Percentiles rank a stretch among this genome's conserved stretches.
phyloP scores from a whole-genome alignment of 1,139 yeast species.

The Hyphopichia buzzinii region DNA sequence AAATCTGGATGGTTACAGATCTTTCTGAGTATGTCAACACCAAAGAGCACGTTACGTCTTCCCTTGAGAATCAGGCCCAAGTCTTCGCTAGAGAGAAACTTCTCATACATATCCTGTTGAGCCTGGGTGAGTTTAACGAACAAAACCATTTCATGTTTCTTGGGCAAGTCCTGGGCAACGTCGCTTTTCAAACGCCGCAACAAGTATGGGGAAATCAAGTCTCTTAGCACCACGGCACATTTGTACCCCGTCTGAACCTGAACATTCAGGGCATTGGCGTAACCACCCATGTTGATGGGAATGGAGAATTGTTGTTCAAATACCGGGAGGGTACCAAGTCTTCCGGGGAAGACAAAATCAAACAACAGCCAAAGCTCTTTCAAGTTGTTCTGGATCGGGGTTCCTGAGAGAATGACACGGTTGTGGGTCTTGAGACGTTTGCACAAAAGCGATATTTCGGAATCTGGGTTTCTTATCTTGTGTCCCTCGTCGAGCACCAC shows the following conservation, averaged over 20 bases:
- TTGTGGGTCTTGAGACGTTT: constrained; percentile 80
- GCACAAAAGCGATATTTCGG: constrained; percentile 81
- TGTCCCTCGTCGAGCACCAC: constrained; percentile 95
- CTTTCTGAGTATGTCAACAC: constrained; percentile 85
- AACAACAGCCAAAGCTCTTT: constrained; percentile 92
- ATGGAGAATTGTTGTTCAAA: constrained; percentile 88
- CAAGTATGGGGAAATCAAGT: constrained; percentile 84
- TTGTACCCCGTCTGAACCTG: constrained; percentile 97
- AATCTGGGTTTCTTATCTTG: constrained; percentile 91
- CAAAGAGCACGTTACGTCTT: constrained; percentile 76
- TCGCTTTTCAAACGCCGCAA: constrained; percentile 85
- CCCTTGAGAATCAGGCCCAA: constrained; percentile 71
- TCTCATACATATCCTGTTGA: constrained; percentile 73
- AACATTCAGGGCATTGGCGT: constrained; percentile 92
- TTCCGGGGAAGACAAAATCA: constrained; percentile 93
- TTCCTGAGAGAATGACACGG: constrained; percentile 86
- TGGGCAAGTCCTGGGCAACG: constrained; percentile 95
- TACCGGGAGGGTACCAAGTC: constrained; percentile 90
- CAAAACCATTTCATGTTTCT: constrained; percentile 88
- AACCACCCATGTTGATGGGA: constrained; percentile 97
- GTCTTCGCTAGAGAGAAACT: constrained; percentile 75
- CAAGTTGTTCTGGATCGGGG: constrained; percentile 92
- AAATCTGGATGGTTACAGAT: constrained; percentile 97
- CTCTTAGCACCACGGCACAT: constrained; percentile 89
- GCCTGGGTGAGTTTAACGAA: constrained; percentile 80